Percentiles rank a stretch among this genome's conserved stretches.
Conservation (phyloP, 371 early-diverging fungal species). For the Mortierella sp. region DNA sequence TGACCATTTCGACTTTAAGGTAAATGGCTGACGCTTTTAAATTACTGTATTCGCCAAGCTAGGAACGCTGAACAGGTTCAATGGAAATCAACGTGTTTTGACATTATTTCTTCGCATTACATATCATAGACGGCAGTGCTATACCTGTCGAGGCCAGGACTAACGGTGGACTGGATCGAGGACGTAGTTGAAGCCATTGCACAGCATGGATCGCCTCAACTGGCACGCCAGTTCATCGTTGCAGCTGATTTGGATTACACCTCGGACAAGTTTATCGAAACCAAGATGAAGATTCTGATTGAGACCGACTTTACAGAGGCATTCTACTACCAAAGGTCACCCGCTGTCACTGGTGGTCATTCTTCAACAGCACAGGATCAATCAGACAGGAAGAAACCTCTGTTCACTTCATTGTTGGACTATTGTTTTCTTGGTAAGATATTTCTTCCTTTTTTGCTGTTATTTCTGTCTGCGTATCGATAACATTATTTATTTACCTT, state of each 20-base stretch:
- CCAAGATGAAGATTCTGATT: slow-evolving; percentile 45
- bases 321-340: slow-evolving; percentile 45
- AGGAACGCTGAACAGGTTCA: no score
- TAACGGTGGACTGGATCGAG: slow-evolving; percentile 58
- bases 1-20: slow-evolving; percentile 57
- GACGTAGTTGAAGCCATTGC: slow-evolving; percentile 45
- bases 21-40: background rate
- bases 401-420: slow-evolving; percentile 35
- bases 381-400: slow-evolving; percentile 2
- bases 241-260: slow-evolving; percentile 38
- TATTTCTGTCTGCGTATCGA: background rate
- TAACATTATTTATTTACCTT: background rate
- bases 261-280: slow-evolving; percentile 34
- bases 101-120: background rate
- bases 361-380: background rate
- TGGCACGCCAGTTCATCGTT: slow-evolving; percentile 44
- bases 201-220: slow-evolving; percentile 37
- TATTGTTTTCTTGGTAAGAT: slow-evolving; percentile 40
- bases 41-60: no score
- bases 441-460: background rate
- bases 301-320: slow-evolving; percentile 47
- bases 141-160: slow-evolving; percentile 54
- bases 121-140: slow-evolving; percentile 40
- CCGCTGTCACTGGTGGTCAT: background rate
- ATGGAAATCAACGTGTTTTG: no score